These are phyloP conservation scores for Lachnellula occidentalis DNA, from an alignment of 2,329 filamentous ascomycete species.

Conservation along the genomic window DNA sequence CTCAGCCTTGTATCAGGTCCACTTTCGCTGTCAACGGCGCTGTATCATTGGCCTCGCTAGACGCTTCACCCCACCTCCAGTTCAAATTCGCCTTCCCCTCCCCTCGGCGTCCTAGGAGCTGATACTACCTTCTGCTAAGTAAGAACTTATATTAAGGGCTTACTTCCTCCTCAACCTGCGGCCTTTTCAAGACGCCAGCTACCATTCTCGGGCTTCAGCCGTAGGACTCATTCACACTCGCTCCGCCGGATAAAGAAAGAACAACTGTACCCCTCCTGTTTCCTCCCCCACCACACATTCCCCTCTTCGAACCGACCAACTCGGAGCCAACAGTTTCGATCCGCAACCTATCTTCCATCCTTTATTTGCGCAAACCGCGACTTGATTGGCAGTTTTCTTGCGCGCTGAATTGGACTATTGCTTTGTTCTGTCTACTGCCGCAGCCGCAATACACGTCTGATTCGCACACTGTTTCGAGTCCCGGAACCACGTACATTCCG, in stretches of 20 bases:
- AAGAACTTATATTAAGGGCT: conserved; percentile 14
- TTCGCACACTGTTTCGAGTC: neutral
- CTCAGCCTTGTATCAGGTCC: neutral
- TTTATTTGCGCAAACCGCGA: too few species aligned
- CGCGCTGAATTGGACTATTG: too few species aligned
- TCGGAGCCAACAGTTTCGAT: neutral
- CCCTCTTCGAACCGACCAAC: neutral
- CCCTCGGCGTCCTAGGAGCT: conserved; percentile 2
- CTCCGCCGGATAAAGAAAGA: conserved; percentile 9
- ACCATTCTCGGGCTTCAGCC: neutral
- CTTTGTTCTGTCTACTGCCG: too few species aligned
- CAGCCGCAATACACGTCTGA: too few species aligned
- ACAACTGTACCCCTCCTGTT: neutral
- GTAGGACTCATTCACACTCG: neutral
- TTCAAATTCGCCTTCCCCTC: neutral
- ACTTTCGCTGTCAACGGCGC: neutral
- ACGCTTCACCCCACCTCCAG: conserved; percentile 2
- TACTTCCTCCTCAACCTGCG: conserved; percentile 6
- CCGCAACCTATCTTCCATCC: neutral
- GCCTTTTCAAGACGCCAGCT: conserved; percentile 10
- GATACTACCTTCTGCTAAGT: neutral
- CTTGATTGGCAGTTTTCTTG: too few species aligned
- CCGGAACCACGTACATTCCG: conserved; percentile 1
- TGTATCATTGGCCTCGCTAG: neutral
- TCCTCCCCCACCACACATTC: neutral